A percentile compares a stretch with the other conserved stretches of the same genome.
These are phyloP conservation scores for Macaranga tanarius DNA, from an alignment of 441 rosid species.

Conservation along the genomic window DNA sequence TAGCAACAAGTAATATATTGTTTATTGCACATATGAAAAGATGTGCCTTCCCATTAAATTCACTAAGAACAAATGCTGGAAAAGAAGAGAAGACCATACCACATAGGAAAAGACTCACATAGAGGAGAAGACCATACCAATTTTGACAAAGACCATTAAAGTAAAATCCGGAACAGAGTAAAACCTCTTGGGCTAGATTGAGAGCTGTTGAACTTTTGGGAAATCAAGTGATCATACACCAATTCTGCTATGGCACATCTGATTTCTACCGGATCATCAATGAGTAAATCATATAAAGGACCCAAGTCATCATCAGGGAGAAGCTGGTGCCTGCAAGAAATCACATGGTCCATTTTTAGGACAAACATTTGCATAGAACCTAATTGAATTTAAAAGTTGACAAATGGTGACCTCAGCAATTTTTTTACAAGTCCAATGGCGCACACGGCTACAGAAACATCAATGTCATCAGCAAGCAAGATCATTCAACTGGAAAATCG, in stretches of 20 bases:
- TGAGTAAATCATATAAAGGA: slow-evolving; percentile 91
- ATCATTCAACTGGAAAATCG: slow-evolving; percentile 98
- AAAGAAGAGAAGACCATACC: too few relatives aligned
- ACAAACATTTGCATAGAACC: slow-evolving; percentile 14
- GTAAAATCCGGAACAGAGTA: slow-evolving; percentile 22
- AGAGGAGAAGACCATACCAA: too few relatives aligned
- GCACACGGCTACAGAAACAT: slow-evolving; percentile 89
- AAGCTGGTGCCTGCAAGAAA: slow-evolving; percentile 81
- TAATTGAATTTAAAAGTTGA: neutral
- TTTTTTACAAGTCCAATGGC: slow-evolving; percentile 96
- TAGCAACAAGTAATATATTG: too few relatives aligned
- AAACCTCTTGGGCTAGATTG: slow-evolving; percentile 71
- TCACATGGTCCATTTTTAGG: slow-evolving; percentile 23
- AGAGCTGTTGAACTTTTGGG: slow-evolving; percentile 82
- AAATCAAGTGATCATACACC: slow-evolving; percentile 95
- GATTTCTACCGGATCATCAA: slow-evolving; percentile 95
- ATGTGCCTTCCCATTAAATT: too few relatives aligned
- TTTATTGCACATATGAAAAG: too few relatives aligned
- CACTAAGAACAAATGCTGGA: too few relatives aligned
- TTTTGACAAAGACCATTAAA: slow-evolving; percentile 24
- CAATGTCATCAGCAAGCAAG: slow-evolving; percentile 97
- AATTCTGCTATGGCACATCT: slow-evolving; percentile 96
- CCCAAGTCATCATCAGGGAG: slow-evolving; percentile 96
- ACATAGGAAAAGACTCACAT: too few relatives aligned
- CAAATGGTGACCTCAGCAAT: slow-evolving; percentile 65